Base-by-base conservation (phyloP, 75 land plant genomes). In the Pinus albicaulis region DNA sequence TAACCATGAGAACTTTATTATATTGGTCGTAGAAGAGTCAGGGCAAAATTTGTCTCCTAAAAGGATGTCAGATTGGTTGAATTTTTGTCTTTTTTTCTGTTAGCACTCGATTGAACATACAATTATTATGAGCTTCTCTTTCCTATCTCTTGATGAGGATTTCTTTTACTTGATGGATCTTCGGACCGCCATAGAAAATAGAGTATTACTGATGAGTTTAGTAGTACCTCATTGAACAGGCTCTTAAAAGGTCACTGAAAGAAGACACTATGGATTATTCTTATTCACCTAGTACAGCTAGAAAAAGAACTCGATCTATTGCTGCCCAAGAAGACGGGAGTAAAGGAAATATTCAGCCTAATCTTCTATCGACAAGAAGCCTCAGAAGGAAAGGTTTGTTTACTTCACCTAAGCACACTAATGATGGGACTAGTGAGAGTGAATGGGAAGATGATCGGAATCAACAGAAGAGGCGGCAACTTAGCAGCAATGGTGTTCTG, bases 211-310 rank as follows among this genome's bases (percentile, higher is more conserved):
- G 11, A 68, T 34, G 19, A 7, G 19, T 20, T 20, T 66, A 19
- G n/a, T 34, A 68, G n/a, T 68, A 3, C 52, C 41, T 41, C n/a
- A 12, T 41, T 68, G 13, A 55, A 72, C 57, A 72, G 74, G 74
- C 26, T 72, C 55, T 72, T 55, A 72, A 72, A 72, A 72, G 74
- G 57, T 72, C 31, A 48, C 56, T 72, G 57, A 55, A 72, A 72
- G 74, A 72, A 55, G 74, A 72, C 15, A 48, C 74, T 52, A 20
- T 72, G 10, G 74, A 72, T 55, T 72, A 72, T 55, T 11, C 34
- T 23, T 72, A 44, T 26, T 23, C 74, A 72, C 20, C 74, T 16
- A 72, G 31, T 55, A 14, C 44, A 72, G 6, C 56, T 7, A 72
- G 57, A 26, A 72, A 55, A 72, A 72, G 74, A 26, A 14, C 74